phyloP scores from a whole-genome alignment of 371 early-diverging fungal species.

The Zancudomyces culisetae region DNA sequence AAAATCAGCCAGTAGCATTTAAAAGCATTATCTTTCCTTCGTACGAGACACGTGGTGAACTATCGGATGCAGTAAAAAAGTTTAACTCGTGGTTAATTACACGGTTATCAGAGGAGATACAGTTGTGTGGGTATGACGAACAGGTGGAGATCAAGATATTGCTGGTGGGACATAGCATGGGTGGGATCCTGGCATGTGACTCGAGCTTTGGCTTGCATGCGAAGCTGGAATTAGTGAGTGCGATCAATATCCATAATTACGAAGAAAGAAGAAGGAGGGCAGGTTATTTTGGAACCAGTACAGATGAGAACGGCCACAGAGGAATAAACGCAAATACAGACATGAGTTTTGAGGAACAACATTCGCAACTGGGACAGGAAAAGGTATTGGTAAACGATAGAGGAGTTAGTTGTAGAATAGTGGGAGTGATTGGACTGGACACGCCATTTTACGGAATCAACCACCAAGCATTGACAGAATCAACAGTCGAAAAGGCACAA shows the following conservation, averaged over 20 bases:
- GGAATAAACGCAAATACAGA: not conserved
- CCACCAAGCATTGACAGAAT: not conserved
- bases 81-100: constrained; percentile 1
- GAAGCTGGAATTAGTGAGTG: not conserved
- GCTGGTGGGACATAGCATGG: constrained; percentile 4
- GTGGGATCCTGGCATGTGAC: constrained; percentile 1
- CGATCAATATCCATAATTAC: not conserved
- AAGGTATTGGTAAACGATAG: not conserved
- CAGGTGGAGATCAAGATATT: not conserved
- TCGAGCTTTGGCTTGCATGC: not conserved
- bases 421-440: constrained; percentile 3
- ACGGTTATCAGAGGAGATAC: not conserved
- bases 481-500: not conserved
- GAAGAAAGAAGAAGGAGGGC: not conserved
- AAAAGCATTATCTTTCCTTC: constrained; percentile 3
- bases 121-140: not conserved
- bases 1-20: no score
- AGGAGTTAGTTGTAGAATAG: not conserved
- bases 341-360: not conserved
- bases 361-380: not conserved
- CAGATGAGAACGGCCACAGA: not conserved
- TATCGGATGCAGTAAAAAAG: not conserved
- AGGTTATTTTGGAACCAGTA: not conserved
- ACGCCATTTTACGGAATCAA: constrained; percentile 5
- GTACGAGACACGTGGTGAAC: not conserved